These are phyloP conservation scores for Primulina tabacum DNA, from an alignment of 257 asterid genomes.

Conservation along the genomic window DNA sequence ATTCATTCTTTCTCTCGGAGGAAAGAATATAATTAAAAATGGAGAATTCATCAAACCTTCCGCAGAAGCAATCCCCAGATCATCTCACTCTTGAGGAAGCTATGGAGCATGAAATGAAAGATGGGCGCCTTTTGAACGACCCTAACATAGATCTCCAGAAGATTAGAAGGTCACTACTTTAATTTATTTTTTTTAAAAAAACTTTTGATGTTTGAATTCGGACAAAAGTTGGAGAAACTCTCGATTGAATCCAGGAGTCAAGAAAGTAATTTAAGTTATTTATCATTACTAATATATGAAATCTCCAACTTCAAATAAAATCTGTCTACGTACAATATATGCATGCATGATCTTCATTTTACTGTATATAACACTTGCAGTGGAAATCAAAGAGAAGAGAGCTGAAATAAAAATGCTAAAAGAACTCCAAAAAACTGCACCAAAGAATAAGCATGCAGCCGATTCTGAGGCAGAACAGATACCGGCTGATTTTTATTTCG, in stretches of 20 bases:
- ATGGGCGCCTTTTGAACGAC: constrained; percentile 24
- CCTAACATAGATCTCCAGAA: constrained; percentile 30
- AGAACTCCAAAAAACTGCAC: too few relatives aligned
- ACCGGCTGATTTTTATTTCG: too few relatives aligned
- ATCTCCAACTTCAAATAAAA: background rate
- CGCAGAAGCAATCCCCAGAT: background rate
- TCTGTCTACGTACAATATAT: background rate
- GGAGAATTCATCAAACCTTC: background rate
- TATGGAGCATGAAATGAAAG: background rate
- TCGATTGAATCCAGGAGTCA: constrained; percentile 9
- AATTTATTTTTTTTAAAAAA: background rate
- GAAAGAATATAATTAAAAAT: background rate
- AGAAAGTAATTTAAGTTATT: constrained; percentile 1
- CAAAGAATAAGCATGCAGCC: too few relatives aligned
- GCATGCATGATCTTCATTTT: too few relatives aligned
- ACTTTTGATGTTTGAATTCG: background rate
- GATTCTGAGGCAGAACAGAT: too few relatives aligned
- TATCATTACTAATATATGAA: too few relatives aligned
- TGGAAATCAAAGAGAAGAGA: background rate
- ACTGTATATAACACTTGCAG: background rate
- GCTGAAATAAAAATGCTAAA: background rate
- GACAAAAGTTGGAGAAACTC: background rate
- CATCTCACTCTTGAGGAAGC: background rate
- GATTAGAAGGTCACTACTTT: constrained; percentile 40
- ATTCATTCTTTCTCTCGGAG: too few relatives aligned